Percentiles rank a stretch among this genome's conserved stretches.
Conservation (phyloP, 2,329 filamentous ascomycete species). For the Escovopsis weberi region DNA sequence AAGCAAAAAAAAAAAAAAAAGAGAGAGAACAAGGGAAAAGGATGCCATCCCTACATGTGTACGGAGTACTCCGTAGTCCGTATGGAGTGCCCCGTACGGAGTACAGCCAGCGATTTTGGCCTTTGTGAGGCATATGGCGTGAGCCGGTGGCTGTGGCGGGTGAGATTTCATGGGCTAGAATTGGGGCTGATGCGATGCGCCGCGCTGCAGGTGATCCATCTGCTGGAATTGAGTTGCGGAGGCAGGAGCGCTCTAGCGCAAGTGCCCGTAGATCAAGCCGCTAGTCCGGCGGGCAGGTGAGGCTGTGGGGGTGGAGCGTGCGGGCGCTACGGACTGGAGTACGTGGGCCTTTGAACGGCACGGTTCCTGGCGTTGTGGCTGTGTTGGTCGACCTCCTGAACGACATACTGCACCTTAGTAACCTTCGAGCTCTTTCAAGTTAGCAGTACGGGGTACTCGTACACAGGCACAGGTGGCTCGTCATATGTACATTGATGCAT, state of each 20-base stretch:
- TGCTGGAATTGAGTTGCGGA: background rate
- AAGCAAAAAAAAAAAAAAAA: too few relatives aligned
- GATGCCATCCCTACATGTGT: background rate
- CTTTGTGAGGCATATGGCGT: background rate
- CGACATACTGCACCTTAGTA: too few relatives aligned
- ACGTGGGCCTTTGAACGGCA: background rate
- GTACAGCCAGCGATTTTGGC: conserved; percentile 1
- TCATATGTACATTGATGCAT: too few relatives aligned
- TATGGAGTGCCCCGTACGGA: too few relatives aligned
- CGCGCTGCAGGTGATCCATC: too few relatives aligned
- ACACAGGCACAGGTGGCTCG: too few relatives aligned
- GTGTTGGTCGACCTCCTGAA: background rate
- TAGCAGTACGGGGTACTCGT: too few relatives aligned
- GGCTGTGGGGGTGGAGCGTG: background rate
- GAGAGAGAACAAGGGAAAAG: background rate
- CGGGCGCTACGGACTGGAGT: background rate
- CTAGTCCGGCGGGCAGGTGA: background rate
- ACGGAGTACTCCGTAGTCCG: background rate
- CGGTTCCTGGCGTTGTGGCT: background rate
- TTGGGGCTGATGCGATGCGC: too few relatives aligned
- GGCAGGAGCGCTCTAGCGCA: background rate
- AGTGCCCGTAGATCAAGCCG: too few relatives aligned
- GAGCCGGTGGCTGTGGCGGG: conserved; percentile 1
- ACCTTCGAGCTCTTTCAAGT: too few relatives aligned
- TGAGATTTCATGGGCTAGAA: too few relatives aligned